Evolutionary conservation across 148 eudicot species (phyloP).

Genomic region (Heliamphora exappendiculata): DNA sequence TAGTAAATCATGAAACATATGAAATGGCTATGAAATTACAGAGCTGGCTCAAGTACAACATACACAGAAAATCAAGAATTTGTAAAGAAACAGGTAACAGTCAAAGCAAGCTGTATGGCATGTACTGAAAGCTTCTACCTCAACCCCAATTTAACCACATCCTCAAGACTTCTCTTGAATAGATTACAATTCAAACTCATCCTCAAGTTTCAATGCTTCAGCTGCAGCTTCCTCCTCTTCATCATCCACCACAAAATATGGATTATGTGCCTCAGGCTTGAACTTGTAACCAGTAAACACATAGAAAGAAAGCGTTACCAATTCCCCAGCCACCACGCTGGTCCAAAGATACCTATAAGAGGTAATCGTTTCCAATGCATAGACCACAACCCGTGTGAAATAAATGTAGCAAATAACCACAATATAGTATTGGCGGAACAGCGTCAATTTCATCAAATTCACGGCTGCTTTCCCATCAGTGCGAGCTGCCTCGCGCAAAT

Average conservation of each 20-base stretch:
- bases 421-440: slow-evolving; percentile 69
- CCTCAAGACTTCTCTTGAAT: not conserved
- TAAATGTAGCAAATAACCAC: slow-evolving; percentile 73
- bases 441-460: slow-evolving; percentile 60
- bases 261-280: slow-evolving; percentile 63
- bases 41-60: slow-evolving; percentile 8
- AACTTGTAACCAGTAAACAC: slow-evolving; percentile 57
- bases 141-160: slow-evolving; percentile 1
- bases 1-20: not conserved
- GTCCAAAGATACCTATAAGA: slow-evolving; percentile 68
- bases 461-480: slow-evolving; percentile 80
- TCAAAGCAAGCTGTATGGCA: not conserved
- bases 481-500: slow-evolving; percentile 55
- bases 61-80: slow-evolving; percentile 11
- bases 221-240: slow-evolving; percentile 79
- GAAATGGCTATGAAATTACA: slow-evolving; percentile 3
- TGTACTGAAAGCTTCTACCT: slow-evolving; percentile 11
- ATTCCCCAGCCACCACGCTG: slow-evolving; percentile 50
- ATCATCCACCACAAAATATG: slow-evolving; percentile 64
- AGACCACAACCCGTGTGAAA: slow-evolving; percentile 71
- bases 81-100: not conserved
- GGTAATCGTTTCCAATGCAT: slow-evolving; percentile 65
- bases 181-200: slow-evolving; percentile 60
- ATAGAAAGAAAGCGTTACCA: slow-evolving; percentile 68
- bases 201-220: slow-evolving; percentile 60